phyloP scores from a whole-genome alignment of 1,284 basidiomycete genomes.

The Golubevia sp. region DNA sequence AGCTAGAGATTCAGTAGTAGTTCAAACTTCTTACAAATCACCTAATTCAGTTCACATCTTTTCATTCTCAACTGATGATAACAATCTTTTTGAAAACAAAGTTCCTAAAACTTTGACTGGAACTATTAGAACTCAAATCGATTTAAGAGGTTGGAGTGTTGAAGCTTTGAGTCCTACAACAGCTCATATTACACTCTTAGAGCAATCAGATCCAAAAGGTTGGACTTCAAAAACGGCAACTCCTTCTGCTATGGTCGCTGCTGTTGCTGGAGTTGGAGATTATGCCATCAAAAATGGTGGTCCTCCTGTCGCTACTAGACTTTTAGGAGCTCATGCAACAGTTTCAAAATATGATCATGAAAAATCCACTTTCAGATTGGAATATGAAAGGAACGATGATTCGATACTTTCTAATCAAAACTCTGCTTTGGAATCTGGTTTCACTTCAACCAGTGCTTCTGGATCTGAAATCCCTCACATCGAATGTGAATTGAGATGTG shows the following conservation, averaged over 20 bases:
- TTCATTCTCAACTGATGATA: slow-evolving; percentile 89
- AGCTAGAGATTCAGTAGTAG: slow-evolving; percentile 84
- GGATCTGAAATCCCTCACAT: slow-evolving; percentile 65
- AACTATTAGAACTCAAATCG: slow-evolving; percentile 89
- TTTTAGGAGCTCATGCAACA: slow-evolving; percentile 77
- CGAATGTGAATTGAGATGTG: slow-evolving; percentile 93
- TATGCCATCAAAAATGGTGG: slow-evolving; percentile 93
- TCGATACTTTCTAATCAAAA: too few relatives aligned
- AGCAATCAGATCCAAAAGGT: slow-evolving; percentile 95
- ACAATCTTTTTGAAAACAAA: slow-evolving; percentile 79
- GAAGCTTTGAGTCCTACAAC: slow-evolving; percentile 94
- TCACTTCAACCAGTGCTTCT: slow-evolving; percentile 5
- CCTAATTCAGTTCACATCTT: slow-evolving; percentile 94
- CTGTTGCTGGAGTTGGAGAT: slow-evolving; percentile 85
- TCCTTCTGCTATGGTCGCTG: slow-evolving; percentile 75
- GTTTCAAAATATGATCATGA: slow-evolving; percentile 85
- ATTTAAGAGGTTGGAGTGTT: slow-evolving; percentile 95
- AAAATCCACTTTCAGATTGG: slow-evolving; percentile 77
- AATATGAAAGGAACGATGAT: slow-evolving; percentile 72
- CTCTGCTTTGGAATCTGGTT: slow-evolving; percentile 10
- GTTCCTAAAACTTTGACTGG: slow-evolving; percentile 72
- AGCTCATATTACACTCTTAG: slow-evolving; percentile 88
- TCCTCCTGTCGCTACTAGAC: slow-evolving; percentile 82
- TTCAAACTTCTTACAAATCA: slow-evolving; percentile 96
- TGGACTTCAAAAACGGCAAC: slow-evolving; percentile 96